These are phyloP conservation scores for Rugosomyces carneus DNA, from an alignment of 1,284 basidiomycete genomes.

Conservation along the genomic window DNA sequence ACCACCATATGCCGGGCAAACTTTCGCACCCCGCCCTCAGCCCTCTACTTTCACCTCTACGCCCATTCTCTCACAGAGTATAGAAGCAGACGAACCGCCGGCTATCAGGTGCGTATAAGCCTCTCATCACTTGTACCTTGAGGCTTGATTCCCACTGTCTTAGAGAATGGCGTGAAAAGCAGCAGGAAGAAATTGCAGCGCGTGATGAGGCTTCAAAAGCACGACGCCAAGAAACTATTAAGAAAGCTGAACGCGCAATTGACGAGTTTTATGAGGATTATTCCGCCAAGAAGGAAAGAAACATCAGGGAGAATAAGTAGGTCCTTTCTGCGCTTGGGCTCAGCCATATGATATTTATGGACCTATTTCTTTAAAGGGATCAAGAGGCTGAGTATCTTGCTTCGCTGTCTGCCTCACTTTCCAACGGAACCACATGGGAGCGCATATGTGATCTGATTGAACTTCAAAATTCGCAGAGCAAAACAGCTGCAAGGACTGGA, in stretches of 20 bases:
- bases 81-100: slow-evolving; percentile 82
- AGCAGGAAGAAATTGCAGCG: slow-evolving; percentile 79
- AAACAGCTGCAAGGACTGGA: slow-evolving; percentile 86
- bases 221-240: slow-evolving; percentile 81
- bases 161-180: slow-evolving; percentile 86
- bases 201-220: slow-evolving; percentile 75
- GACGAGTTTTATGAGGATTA: slow-evolving; percentile 97
- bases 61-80: slow-evolving; percentile 63
- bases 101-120: slow-evolving; percentile 65
- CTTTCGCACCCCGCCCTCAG: slow-evolving; percentile 71
- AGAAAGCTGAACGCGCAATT: slow-evolving; percentile 87
- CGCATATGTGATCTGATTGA: slow-evolving; percentile 86
- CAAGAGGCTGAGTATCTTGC: slow-evolving; percentile 81
- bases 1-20: slow-evolving; percentile 34
- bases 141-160: not conserved
- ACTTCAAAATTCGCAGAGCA: slow-evolving; percentile 94
- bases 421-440: slow-evolving; percentile 93
- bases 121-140: not conserved
- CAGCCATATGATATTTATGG: not conserved
- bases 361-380: slow-evolving; percentile 52
- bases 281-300: slow-evolving; percentile 86
- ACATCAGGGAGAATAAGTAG: slow-evolving; percentile 96
- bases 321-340: slow-evolving; percentile 15
- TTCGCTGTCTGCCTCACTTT: slow-evolving; percentile 70
- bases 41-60: slow-evolving; percentile 62